A percentile compares a stretch with the other conserved stretches of the same genome.
Evolutionary conservation across 805 yeast species (phyloP).

Genomic region (Lachancea fermentati): DNA sequence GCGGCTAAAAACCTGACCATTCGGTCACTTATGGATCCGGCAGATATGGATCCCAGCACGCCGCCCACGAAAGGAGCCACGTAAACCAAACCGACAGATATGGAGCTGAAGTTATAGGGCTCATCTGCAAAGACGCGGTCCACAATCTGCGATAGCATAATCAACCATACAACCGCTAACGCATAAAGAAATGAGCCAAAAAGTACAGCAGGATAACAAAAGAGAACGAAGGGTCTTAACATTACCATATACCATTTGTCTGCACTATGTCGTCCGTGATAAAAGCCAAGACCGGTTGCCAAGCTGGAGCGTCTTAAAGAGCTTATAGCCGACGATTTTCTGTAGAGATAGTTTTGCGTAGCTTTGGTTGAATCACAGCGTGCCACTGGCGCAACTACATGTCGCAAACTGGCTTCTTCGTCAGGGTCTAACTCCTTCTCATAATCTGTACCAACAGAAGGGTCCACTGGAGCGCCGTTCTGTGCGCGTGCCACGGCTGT

Average conservation of each 20-base stretch:
- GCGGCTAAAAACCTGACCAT: constrained; percentile 40
- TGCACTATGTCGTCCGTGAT: constrained; percentile 43
- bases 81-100: constrained; percentile 48
- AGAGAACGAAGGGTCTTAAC: constrained; percentile 48
- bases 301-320: constrained; percentile 10
- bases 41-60: constrained; percentile 47
- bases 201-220: constrained; percentile 45
- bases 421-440: no score
- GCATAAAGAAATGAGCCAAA: constrained; percentile 49
- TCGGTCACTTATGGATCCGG: constrained; percentile 47
- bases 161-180: constrained; percentile 58
- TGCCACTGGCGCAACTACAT: no score
- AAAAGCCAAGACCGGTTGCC: constrained; percentile 35
- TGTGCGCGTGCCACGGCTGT: constrained; percentile 5
- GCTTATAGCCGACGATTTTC: background rate
- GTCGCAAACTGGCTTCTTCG: no score
- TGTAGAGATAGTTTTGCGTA: no score
- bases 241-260: constrained; percentile 54
- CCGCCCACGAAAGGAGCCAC: constrained; percentile 55
- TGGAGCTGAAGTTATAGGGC: constrained; percentile 39
- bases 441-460: no score
- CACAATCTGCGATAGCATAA: constrained; percentile 53
- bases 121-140: constrained; percentile 41
- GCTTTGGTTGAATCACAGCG: no score
- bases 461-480: constrained; percentile 4